Conservation (phyloP, 2,329 filamentous ascomycete genomes). For the Fusarium agapanthi region DNA sequence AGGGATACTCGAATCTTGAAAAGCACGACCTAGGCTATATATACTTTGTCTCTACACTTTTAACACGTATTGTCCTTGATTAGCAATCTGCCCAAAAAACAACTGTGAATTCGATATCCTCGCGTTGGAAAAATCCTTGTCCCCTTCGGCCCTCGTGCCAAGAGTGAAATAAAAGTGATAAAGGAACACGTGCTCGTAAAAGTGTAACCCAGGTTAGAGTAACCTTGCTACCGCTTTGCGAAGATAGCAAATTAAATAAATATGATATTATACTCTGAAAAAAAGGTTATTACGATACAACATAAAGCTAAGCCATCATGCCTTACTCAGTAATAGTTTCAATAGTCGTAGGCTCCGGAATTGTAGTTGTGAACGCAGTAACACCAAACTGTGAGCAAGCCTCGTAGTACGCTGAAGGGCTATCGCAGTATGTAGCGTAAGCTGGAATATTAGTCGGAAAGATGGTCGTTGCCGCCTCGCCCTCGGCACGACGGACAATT, state of each 20-base stretch:
- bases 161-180: background rate
- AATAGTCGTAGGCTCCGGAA: background rate
- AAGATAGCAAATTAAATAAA: too few species aligned
- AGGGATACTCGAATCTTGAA: background rate
- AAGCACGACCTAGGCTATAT: background rate
- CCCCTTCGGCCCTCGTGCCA: background rate
- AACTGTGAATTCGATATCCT: rapidly evolving
- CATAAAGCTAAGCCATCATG: rapidly evolving
- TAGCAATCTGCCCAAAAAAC: background rate
- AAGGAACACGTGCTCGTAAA: background rate
- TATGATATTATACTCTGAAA: rapidly evolving
- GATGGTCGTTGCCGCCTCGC: background rate
- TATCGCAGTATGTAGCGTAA: background rate
- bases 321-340: background rate
- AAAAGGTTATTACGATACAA: background rate
- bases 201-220: background rate
- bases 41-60: too few species aligned
- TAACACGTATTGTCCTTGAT: background rate
- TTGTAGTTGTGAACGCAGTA: background rate
- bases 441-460: rapidly evolving
- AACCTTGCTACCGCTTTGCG: background rate
- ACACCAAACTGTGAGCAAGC: background rate
- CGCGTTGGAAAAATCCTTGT: rapidly evolving
- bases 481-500: background rate
- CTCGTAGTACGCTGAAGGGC: background rate